Conservation (phyloP, 495 filamentous ascomycete species). For the Annulohypoxylon bovei region DNA sequence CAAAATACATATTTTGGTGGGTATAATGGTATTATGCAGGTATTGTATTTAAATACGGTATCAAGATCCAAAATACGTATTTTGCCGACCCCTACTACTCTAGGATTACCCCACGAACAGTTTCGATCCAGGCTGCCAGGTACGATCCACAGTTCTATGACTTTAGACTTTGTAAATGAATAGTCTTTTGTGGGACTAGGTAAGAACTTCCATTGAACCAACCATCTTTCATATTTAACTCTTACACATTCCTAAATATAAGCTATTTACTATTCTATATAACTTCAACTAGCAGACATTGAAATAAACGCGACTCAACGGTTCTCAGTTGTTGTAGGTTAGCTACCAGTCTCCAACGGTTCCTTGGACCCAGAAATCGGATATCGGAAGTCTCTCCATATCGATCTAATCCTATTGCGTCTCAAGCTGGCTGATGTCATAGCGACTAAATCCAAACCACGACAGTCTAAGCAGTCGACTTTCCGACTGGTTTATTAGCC, state of each 20-base stretch:
- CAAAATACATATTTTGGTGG: too few species aligned
- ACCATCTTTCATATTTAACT: neutral
- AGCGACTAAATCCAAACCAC: neutral
- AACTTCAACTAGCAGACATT: too few species aligned
- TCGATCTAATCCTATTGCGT: slow-evolving; percentile 18
- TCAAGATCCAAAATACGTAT: too few species aligned
- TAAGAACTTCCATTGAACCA: neutral
- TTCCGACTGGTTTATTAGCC: slow-evolving; percentile 16
- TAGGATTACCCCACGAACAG: neutral
- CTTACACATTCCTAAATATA: neutral
- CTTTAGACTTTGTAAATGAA: neutral
- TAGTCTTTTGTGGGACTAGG: neutral
- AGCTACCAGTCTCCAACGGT: neutral
- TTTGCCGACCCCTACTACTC: too few species aligned
- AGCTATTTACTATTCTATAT: too few species aligned
- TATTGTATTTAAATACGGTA: too few species aligned
- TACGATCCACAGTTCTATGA: neutral
- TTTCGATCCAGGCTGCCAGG: neutral
- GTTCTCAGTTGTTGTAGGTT: too few species aligned
- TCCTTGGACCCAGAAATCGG: neutral
- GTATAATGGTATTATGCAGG: too few species aligned
- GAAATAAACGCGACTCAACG: neutral
- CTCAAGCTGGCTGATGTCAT: slow-evolving; percentile 32
- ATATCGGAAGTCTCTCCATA: slow-evolving; percentile 11
- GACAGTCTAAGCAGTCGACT: neutral